A percentile compares a stretch with the other conserved stretches of the same genome.
phyloP scores from a whole-genome alignment of 2,329 filamentous ascomycete genomes.

The Aspergillus amoenus region DNA sequence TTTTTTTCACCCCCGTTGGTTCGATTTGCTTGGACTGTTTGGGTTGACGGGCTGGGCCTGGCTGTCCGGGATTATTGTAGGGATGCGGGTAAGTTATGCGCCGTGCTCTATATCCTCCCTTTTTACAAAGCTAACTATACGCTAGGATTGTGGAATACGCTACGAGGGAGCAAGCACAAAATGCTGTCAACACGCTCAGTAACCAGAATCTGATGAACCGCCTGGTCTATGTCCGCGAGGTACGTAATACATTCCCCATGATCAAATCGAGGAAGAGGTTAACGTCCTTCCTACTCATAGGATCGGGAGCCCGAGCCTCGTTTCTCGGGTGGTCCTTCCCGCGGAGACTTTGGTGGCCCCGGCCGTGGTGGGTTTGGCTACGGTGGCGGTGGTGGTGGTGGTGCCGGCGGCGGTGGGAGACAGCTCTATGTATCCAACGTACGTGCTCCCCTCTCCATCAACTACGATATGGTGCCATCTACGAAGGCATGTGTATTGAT shows the following conservation, averaged over 20 bases:
- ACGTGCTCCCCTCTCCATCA: constrained; percentile 56
- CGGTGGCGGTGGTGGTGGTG: constrained; percentile 45
- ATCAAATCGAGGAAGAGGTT: constrained; percentile 3
- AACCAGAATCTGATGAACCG: constrained; percentile 99
- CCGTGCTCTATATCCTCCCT: constrained; percentile 1
- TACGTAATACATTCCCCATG: constrained; percentile 42
- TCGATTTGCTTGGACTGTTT: constrained; percentile 76
- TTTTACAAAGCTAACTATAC: neutral
- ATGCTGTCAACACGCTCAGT: constrained; percentile 94
- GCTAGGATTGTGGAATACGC: constrained; percentile 99
- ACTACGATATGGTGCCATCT: constrained; percentile 13
- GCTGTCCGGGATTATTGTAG: constrained; percentile 84
- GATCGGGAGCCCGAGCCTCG: constrained; percentile 97
- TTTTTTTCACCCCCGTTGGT: constrained; percentile 56
- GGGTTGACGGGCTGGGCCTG: constrained; percentile 98
- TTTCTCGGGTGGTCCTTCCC: constrained; percentile 75
- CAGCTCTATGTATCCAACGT: constrained; percentile 99
- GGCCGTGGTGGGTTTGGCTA: constrained; percentile 54
- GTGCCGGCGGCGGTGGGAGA: constrained; percentile 61
- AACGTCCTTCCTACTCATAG: constrained; percentile 46
- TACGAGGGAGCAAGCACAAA: constrained; percentile 97
- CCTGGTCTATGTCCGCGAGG: constrained; percentile 97
- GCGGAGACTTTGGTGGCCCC: constrained; percentile 60
- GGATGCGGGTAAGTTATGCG: constrained; percentile 88
- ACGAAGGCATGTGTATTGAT: constrained; percentile 35